Conservation (phyloP, 192 early-diverging fungal species). For the Coemansia sp. region DNA sequence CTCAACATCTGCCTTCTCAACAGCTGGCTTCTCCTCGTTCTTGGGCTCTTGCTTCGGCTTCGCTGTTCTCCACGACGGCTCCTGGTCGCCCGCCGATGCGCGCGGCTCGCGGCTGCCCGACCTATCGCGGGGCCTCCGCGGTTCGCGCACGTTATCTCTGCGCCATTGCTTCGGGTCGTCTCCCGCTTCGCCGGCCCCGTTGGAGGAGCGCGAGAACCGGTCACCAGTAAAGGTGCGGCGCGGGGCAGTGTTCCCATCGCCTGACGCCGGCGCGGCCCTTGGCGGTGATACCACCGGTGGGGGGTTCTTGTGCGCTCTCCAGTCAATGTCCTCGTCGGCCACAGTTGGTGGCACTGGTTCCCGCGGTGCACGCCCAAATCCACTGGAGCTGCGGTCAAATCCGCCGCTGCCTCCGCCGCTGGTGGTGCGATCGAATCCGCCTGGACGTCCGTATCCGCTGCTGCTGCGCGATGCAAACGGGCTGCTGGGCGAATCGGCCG, state of each 20-base stretch:
- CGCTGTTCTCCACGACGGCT: slow-evolving; percentile 23
- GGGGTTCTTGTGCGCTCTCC: slow-evolving; percentile 39
- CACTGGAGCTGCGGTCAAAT: slow-evolving; percentile 17
- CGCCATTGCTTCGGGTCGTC: slow-evolving; percentile 23
- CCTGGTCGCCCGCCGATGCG: slow-evolving; percentile 23
- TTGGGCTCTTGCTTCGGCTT: not conserved
- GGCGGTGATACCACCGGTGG: not conserved
- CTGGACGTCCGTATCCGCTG: slow-evolving; percentile 23
- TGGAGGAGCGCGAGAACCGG: slow-evolving; percentile 37
- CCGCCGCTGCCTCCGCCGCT: slow-evolving; percentile 22
- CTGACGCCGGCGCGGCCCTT: not conserved
- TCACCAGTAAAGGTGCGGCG: slow-evolving; percentile 12
- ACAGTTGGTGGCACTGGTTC: slow-evolving; percentile 33
- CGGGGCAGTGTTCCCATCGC: not conserved
- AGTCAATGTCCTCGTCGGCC: slow-evolving; percentile 29
- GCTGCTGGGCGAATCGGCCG: slow-evolving; percentile 8
- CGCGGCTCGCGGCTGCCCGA: slow-evolving; percentile 29
- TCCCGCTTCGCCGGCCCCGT: slow-evolving; percentile 14
- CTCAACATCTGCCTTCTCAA: slow-evolving; percentile 1
- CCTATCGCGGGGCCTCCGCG: slow-evolving; percentile 7
- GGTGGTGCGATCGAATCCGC: slow-evolving; percentile 16
- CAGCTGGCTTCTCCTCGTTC: not conserved
- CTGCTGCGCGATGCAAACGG: slow-evolving; percentile 39
- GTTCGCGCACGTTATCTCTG: slow-evolving; percentile 15
- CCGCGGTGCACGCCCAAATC: slow-evolving; percentile 12